Evolutionary conservation across 2,329 filamentous ascomycete species (phyloP).

Genomic region (Zymoseptoria tritici): DNA sequence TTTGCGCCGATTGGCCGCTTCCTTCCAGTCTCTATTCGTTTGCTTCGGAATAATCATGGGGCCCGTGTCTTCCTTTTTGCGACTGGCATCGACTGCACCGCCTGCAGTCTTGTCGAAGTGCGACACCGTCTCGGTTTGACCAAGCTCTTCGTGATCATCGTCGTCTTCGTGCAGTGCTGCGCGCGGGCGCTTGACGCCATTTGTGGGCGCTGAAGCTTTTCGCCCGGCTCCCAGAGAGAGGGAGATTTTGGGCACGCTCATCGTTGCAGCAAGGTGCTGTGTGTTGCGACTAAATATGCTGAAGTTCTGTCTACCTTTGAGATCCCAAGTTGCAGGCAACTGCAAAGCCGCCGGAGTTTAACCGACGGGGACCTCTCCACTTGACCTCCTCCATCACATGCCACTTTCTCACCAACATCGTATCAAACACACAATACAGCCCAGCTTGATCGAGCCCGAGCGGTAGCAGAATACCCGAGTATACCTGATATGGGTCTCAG

Average conservation of each 20-base stretch:
- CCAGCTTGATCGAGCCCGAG: background rate
- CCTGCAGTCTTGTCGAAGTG: slow-evolving; percentile 48
- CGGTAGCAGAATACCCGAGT: background rate
- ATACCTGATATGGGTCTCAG: background rate
- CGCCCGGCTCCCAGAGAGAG: slow-evolving; percentile 25
- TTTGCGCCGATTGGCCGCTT: slow-evolving; percentile 42
- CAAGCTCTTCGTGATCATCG: slow-evolving; percentile 47
- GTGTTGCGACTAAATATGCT: background rate
- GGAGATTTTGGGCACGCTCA: slow-evolving; percentile 24
- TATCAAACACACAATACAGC: background rate
- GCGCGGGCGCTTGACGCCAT: slow-evolving; percentile 37
- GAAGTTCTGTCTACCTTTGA: background rate
- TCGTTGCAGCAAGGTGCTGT: background rate
- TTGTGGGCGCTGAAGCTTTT: slow-evolving; percentile 21
- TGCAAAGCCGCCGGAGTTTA: background rate
- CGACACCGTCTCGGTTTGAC: slow-evolving; percentile 41
- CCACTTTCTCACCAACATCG: background rate
- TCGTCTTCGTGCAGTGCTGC: slow-evolving; percentile 36
- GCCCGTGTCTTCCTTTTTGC: slow-evolving; percentile 30
- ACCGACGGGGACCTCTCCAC: background rate
- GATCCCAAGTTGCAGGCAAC: background rate
- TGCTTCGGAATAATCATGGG: slow-evolving; percentile 52
- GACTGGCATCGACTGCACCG: slow-evolving; percentile 40
- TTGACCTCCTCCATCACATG: background rate
- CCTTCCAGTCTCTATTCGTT: slow-evolving; percentile 57